Evolutionary conservation across 2,329 filamentous ascomycete genomes (phyloP).

Genomic region (Rutstroemia sp.): DNA sequence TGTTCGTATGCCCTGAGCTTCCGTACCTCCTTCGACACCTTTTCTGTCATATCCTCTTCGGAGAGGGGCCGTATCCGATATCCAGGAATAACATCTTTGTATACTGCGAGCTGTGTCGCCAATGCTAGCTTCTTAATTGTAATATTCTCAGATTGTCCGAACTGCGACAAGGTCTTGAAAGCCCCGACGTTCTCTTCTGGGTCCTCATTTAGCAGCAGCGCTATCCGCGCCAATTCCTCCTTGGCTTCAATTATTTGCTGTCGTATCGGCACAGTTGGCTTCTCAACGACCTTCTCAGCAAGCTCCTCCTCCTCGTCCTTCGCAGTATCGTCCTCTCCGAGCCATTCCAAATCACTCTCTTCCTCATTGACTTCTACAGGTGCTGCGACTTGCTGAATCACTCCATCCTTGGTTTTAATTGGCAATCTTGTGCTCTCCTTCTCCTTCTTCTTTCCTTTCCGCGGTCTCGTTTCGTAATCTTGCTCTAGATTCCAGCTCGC

Average conservation of each 20-base stretch:
- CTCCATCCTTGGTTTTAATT: conserved; percentile 77
- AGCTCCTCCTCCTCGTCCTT: conserved; percentile 40
- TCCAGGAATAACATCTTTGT: conserved; percentile 92
- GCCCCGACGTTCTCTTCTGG: conserved; percentile 82
- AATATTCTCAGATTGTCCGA: conserved; percentile 61
- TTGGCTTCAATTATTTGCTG: conserved; percentile 83
- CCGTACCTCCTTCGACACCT: conserved; percentile 87
- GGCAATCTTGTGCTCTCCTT: conserved; percentile 68
- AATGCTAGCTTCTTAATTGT: conserved; percentile 81
- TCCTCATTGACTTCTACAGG: conserved; percentile 47
- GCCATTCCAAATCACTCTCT: conserved; percentile 55
- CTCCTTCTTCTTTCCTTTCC: conserved; percentile 68
- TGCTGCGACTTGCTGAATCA: conserved; percentile 53
- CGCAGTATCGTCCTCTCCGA: conserved; percentile 44
- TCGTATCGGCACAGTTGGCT: conserved; percentile 61
- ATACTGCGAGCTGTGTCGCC: conserved; percentile 80
- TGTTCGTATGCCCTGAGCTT: conserved; percentile 81
- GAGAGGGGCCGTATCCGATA: conserved; percentile 82
- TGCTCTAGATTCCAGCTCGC: conserved; percentile 87
- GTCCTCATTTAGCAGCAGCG: conserved; percentile 75
- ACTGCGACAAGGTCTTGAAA: conserved; percentile 69
- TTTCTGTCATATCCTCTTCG: conserved; percentile 67
- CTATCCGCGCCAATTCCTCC: conserved; percentile 83
- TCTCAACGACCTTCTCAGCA: conserved; percentile 42
- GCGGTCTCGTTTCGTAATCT: conserved; percentile 74